These are phyloP conservation scores for Tuber umbilicatum DNA, from an alignment of 495 filamentous ascomycete genomes.

Conservation along the genomic window DNA sequence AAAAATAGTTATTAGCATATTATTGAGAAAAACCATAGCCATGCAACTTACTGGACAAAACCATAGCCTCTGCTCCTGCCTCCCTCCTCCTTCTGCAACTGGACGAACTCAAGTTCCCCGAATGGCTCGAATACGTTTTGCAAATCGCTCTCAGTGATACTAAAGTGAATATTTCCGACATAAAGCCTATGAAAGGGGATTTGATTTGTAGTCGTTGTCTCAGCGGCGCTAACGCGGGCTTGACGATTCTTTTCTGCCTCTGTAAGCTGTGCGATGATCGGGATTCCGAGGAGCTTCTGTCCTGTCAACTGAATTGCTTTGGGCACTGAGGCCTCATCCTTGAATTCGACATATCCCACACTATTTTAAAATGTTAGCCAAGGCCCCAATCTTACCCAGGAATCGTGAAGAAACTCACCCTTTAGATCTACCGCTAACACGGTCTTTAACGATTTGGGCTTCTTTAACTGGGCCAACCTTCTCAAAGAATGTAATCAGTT, in stretches of 20 bases:
- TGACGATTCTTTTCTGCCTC: conserved; percentile 99
- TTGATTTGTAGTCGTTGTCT: conserved; percentile 58
- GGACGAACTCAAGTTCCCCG: conserved; percentile 94
- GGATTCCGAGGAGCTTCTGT: conserved; percentile 96
- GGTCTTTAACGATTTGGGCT: conserved; percentile 98
- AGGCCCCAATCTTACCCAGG: neutral
- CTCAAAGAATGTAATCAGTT: conserved; percentile 92
- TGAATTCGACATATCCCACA: conserved; percentile 99
- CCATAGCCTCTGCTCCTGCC: conserved; percentile 92
- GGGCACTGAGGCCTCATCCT: conserved; percentile 86
- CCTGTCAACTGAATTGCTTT: conserved; percentile 96
- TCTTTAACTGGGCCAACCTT: conserved; percentile 94
- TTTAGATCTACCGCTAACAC: conserved; percentile 93
- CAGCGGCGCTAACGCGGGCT: conserved; percentile 72
- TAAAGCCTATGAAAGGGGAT: conserved; percentile 97
- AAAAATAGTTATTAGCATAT: conserved; percentile 41
- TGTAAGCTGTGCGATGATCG: conserved; percentile 95
- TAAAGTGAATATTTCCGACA: conserved; percentile 99
- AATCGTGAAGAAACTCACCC: conserved; percentile 56
- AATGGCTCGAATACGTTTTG: conserved; percentile 97
- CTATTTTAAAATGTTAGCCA: conserved; percentile 50
- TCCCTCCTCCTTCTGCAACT: conserved; percentile 89
- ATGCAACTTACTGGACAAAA: conserved; percentile 84
- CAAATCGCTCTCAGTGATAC: conserved; percentile 92
- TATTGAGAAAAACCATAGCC: neutral